These are phyloP conservation scores for Saccharomyces hybrid DNA, from an alignment of 1,139 yeast genomes.

Conservation along the genomic window DNA sequence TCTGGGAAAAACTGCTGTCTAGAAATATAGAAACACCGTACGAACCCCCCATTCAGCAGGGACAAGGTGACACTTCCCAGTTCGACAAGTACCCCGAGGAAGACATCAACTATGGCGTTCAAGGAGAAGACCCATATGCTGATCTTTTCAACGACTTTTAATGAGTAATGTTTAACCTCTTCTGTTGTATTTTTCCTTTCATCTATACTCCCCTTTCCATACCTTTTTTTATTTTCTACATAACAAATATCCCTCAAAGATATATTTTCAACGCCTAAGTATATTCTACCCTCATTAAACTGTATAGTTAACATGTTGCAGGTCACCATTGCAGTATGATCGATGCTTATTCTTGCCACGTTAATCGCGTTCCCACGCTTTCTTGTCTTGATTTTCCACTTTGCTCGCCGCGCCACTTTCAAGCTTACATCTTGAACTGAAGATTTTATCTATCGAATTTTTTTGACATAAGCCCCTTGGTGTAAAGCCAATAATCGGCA, in stretches of 20 bases:
- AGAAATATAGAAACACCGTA: slow-evolving; percentile 94
- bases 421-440: neutral
- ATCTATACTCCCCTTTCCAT: neutral
- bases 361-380: neutral
- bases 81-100: slow-evolving; percentile 93
- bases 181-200: neutral
- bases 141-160: slow-evolving; percentile 70
- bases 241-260: neutral
- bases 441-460: neutral
- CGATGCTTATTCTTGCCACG: neutral
- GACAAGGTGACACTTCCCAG: slow-evolving; percentile 89
- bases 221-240: neutral
- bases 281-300: neutral
- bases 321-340: neutral
- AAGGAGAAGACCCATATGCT: slow-evolving; percentile 70
- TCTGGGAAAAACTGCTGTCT: slow-evolving; percentile 72
- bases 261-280: neutral
- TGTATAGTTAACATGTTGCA: neutral
- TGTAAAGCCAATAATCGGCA: neutral
- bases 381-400: neutral
- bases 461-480: neutral
- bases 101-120: slow-evolving; percentile 71
- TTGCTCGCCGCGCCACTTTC: neutral
- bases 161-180: slow-evolving; percentile 3
- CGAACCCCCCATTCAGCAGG: slow-evolving; percentile 92